Evolutionary conservation across 805 yeast genomes (phyloP), one percentile per base, ranked within the genome.

Genomic region (Cyberlindnera americana): DNA sequence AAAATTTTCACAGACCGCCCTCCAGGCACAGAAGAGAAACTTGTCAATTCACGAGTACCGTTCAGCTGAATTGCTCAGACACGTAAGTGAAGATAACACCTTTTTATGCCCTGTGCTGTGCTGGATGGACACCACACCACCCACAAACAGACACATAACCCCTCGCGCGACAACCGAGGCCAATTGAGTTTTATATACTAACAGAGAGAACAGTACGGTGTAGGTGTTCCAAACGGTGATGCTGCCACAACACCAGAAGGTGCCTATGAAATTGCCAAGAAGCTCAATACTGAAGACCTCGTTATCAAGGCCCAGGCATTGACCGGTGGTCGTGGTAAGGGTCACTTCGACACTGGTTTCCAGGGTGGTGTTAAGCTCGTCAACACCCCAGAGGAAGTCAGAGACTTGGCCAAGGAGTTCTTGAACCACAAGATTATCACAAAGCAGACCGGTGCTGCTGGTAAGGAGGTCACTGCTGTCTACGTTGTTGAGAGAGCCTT

Each of bases 301-400:
- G 99, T 93, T 49, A 76, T 93, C 66, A 93, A 93, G 74, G 99
- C 99, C 47, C 99, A 93, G 72, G 97, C 96, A 35, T 77, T 93
- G 60, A 90, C 99, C 44, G 99, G 99, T 70, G 99, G 99, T 62
- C 83, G 99, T 70, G 99, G 99, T 70, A 93, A 93, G 69, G 99
- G 99, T 49, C 90, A 87, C 67, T 90, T 93, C 53, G 96, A 90
- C 70, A 81, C 81, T 57, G 99, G 99, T 38, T 79, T 87, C 63
- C 81, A 91, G 71, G 95, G 97, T 37, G 99, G 99, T 73, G 96
- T 93, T 59, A 84, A 88, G 70, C 75, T 93, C 67, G 86, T 87
- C 54, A 72, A 81, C 43, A 72, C 90, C 42, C 81, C 96, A 31
- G 83, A 83, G 60, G 90, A 91, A 71, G 96, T 95, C 44, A 75